Conservation (phyloP, 371 early-diverging fungal genomes). For the Mucor sp. region DNA sequence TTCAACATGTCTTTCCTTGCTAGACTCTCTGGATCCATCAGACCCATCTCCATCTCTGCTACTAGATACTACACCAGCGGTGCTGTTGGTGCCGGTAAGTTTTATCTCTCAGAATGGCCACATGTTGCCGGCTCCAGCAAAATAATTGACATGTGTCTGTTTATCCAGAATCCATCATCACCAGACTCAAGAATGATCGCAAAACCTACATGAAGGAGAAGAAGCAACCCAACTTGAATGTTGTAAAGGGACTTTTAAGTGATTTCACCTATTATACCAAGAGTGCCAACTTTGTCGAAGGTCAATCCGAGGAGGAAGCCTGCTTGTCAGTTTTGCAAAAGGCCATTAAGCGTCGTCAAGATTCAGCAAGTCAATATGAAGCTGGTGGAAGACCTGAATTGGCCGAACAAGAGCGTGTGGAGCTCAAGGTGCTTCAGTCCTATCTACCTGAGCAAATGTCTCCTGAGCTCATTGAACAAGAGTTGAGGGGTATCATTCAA, state of each 20-base stretch:
- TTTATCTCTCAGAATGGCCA: neutral
- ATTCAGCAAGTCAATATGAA: constrained; percentile 64
- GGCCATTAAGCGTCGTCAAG: constrained; percentile 73
- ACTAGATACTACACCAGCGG: constrained; percentile 18
- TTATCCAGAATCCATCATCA: constrained; percentile 32
- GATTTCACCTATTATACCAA: constrained; percentile 77
- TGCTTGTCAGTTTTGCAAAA: constrained; percentile 63
- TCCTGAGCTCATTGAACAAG: constrained; percentile 63
- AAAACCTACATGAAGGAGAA: constrained; percentile 75
- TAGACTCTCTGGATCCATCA: neutral
- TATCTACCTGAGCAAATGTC: constrained; percentile 78
- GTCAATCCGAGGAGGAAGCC: constrained; percentile 47
- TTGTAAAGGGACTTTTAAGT: constrained; percentile 71
- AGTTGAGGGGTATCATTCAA: constrained; percentile 53
- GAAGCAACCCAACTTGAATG: constrained; percentile 66
- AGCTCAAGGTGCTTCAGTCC: constrained; percentile 59
- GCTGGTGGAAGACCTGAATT: constrained; percentile 69
- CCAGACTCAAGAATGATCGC: constrained; percentile 64
- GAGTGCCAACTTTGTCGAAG: constrained; percentile 47
- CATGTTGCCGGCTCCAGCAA: neutral
- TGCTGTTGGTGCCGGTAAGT: constrained; percentile 15
- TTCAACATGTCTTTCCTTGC: constrained; percentile 17
- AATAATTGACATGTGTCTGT: neutral
- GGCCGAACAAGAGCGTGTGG: constrained; percentile 62
- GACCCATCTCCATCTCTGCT: constrained; percentile 7